Evolutionary conservation across 768 basidiomycete genomes (phyloP).

Genomic region (Kwoniella botswanensis): DNA sequence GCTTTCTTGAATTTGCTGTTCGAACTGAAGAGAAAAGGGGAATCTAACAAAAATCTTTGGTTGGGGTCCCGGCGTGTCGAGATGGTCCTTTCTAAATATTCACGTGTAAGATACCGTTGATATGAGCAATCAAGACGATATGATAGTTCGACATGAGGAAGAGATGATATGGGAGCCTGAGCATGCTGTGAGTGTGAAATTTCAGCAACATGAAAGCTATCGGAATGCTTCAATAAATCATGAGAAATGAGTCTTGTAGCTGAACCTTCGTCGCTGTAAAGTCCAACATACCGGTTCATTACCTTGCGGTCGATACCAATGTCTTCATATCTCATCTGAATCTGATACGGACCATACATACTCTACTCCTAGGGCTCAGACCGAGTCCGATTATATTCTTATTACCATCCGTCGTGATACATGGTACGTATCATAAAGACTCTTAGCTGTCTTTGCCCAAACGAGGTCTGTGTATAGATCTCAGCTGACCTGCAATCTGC

Average conservation of each 20-base stretch:
- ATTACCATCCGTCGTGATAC: slow-evolving; percentile 41
- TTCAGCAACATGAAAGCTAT: background rate
- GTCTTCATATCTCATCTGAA: slow-evolving; percentile 39
- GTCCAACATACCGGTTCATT: slow-evolving; percentile 18
- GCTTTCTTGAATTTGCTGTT: too few relatives aligned
- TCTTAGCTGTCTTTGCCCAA: too few relatives aligned
- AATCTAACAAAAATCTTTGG: too few relatives aligned
- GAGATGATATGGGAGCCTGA: slow-evolving; percentile 34
- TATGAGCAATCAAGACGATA: background rate
- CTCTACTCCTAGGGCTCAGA: slow-evolving; percentile 9
- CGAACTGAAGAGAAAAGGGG: too few relatives aligned
- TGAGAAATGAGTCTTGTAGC: background rate
- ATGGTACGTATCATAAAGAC: slow-evolving; percentile 18
- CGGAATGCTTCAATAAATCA: background rate
- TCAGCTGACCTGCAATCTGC: too few relatives aligned
- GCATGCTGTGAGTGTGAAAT: slow-evolving; percentile 5
- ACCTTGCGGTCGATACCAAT: slow-evolving; percentile 48
- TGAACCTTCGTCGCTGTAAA: background rate
- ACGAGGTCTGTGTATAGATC: too few relatives aligned
- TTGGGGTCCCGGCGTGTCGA: too few relatives aligned
- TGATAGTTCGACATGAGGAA: slow-evolving; percentile 15
- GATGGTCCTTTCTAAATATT: too few relatives aligned
- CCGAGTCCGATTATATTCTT: slow-evolving; percentile 25
- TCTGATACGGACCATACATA: slow-evolving; percentile 23
- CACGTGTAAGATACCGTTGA: background rate